Evolutionary conservation across 1,284 basidiomycete species (phyloP).

Genomic region (Rhodotorula sp.): DNA sequence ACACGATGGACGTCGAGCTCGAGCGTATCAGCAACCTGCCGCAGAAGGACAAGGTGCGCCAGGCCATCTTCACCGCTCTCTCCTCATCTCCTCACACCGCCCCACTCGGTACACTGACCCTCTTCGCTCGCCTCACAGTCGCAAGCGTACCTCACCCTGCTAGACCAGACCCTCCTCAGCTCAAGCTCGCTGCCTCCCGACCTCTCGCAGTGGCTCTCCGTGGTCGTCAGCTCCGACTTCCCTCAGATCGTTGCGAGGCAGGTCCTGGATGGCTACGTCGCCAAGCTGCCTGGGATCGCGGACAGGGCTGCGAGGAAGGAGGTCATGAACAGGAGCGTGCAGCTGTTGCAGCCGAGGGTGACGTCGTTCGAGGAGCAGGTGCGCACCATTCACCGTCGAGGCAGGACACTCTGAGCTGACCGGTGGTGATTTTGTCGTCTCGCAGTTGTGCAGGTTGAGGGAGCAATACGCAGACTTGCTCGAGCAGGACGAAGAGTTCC

Average conservation of each 20-base stretch:
- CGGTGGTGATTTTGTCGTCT: constrained; percentile 16
- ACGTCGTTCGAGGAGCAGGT: constrained; percentile 95
- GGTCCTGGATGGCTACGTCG: constrained; percentile 75
- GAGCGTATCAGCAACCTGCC: constrained; percentile 13
- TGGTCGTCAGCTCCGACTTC: constrained; percentile 73
- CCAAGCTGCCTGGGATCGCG: constrained; percentile 60
- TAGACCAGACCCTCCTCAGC: constrained; percentile 44
- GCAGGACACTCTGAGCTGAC: neutral
- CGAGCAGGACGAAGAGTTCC: constrained; percentile 90
- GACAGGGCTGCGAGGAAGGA: constrained; percentile 62
- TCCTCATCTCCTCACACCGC: neutral
- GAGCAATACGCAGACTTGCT: constrained; percentile 83
- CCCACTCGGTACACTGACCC: neutral
- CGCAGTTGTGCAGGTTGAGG: constrained; percentile 69
- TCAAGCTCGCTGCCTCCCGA: constrained; percentile 52
- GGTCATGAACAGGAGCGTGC: constrained; percentile 69
- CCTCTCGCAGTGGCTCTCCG: constrained; percentile 61
- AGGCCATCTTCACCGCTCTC: neutral
- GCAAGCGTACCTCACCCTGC: constrained; percentile 59
- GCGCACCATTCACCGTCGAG: constrained; percentile 43
- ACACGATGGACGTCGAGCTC: constrained; percentile 28
- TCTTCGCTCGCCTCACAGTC: constrained; percentile 12
- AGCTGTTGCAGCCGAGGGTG: constrained; percentile 68
- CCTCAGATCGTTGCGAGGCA: constrained; percentile 81
- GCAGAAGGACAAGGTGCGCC: constrained; percentile 33